Base-by-base conservation (phyloP, 208 protist genomes). In the Borovskyia barvae region DNA sequence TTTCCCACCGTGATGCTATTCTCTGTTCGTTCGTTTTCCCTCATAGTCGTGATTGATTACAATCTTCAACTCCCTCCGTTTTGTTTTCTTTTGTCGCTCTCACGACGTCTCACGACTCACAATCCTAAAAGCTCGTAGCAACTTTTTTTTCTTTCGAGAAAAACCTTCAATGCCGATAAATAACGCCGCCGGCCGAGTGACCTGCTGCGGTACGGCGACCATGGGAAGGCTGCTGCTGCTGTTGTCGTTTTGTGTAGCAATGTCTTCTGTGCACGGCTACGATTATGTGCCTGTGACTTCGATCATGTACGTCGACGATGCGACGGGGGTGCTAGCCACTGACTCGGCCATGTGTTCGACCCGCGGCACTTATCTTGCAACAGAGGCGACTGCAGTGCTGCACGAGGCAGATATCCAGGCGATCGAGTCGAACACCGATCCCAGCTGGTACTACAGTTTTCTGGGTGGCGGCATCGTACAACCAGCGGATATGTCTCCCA, bases 361-460 rank as follows among this genome's bases (percentile, higher is more conserved):
- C 11, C 28, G 24, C 8, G 71, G 71, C 33, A 57, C 49, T 6
- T 72, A 68, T 53, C 59, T 77, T 11, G 62, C 63, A 8, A 48
- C 71, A 15, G 64, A 66, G 12, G 57, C 60, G 41, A 71, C 71
- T 15, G 57, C 50, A 22, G 25, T 45, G 4, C 22, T 72, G 46
- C 66, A 72, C 43, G 39, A 45, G 14, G 37, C 30, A 12, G 41
- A 67, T 30, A 58, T 65, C 14, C 55, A 51, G 7, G 49, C 43
- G 28, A 36, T 51, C 15, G 28, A 62, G 40, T 35, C 15, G 11
- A 49, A 42, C 14, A 52, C 33, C 25, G 5, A 12, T 32, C 25
- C 36, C 26, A 35, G 36, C 12, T 42, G 9, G 20, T 77, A 61
- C 64, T 77, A 66, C 65, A 36, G 55, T 20, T 72, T 57, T 39